Evolutionary conservation across 179 eudicot species (phyloP).

Genomic region (Vitellaria paradoxa): DNA sequence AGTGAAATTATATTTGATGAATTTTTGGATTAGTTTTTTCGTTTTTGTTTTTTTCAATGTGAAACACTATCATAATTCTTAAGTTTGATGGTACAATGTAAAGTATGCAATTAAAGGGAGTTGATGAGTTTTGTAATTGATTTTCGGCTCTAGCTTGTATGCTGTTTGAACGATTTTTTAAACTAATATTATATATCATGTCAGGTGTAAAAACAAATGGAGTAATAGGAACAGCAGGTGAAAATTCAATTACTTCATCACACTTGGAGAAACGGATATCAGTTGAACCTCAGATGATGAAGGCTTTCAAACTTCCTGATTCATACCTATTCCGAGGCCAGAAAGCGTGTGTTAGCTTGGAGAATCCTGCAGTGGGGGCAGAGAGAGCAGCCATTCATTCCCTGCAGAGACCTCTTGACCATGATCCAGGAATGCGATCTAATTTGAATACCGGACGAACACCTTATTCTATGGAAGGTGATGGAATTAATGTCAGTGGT

Average conservation of each 20-base stretch:
- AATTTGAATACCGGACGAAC: constrained; percentile 27
- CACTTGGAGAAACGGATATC: constrained; percentile 35
- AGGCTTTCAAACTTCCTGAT: constrained; percentile 33
- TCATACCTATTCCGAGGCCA: constrained; percentile 27
- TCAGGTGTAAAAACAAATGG: constrained; percentile 40
- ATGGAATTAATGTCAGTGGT: constrained; percentile 31
- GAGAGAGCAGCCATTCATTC: constrained; percentile 46
- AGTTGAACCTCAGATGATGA: constrained; percentile 36
- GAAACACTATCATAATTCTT: not conserved
- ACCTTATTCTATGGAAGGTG: constrained; percentile 29
- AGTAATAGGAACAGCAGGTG: constrained; percentile 24
- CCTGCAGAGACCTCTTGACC: constrained; percentile 40
- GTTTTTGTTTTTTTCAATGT: not conserved
- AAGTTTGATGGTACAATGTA: not conserved
- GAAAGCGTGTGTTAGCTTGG: constrained; percentile 36
- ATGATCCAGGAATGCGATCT: constrained; percentile 30
- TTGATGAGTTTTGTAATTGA: not conserved
- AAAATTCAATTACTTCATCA: constrained; percentile 36
- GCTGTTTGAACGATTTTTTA: not conserved
- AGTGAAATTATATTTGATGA: not conserved
- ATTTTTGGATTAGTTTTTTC: not conserved
- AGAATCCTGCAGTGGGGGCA: constrained; percentile 43
- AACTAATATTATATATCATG: not conserved
- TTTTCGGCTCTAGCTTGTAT: not conserved
- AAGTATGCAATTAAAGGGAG: not conserved